A percentile compares a stretch with the other conserved stretches of the same genome.
phyloP scores from a whole-genome alignment of 441 rosid genomes.

The Pelargonium fulgidum region DNA sequence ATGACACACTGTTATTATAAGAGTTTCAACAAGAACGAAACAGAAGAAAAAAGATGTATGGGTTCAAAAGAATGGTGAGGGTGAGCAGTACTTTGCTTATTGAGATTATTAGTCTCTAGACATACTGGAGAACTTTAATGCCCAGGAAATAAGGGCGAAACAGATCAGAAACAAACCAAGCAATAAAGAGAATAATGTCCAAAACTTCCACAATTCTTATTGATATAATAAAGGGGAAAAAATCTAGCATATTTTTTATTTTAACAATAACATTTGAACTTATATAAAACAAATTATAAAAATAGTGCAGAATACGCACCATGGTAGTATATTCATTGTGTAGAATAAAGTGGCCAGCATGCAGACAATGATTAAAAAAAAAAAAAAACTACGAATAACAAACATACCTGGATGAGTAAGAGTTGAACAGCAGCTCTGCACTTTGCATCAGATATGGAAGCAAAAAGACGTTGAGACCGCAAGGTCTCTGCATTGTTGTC shows the following conservation, averaged over 20 bases:
- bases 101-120: too few relatives aligned
- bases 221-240: not conserved
- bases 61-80: too few relatives aligned
- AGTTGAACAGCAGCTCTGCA: slow-evolving; percentile 99
- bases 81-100: too few relatives aligned
- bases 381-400: slow-evolving; percentile 9
- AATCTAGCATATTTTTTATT: not conserved
- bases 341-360: not conserved
- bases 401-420: slow-evolving; percentile 79
- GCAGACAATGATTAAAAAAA: not conserved
- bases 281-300: too few relatives aligned
- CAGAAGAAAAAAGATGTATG: too few relatives aligned
- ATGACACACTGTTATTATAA: too few relatives aligned
- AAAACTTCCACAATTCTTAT: too few relatives aligned
- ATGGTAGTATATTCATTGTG: not conserved
- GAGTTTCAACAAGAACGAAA: too few relatives aligned
- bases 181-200: too few relatives aligned
- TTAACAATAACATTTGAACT: not conserved
- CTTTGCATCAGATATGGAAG: slow-evolving; percentile 79
- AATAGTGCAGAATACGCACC: not conserved
- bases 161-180: too few relatives aligned
- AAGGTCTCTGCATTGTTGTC: slow-evolving; percentile 44
- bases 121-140: too few relatives aligned
- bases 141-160: too few relatives aligned
- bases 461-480: slow-evolving; percentile 47